Evolutionary conservation across 352 stramenopile species (phyloP), one percentile per base, ranked within the genome.

Genomic region (Elongisporangium anandrum): DNA sequence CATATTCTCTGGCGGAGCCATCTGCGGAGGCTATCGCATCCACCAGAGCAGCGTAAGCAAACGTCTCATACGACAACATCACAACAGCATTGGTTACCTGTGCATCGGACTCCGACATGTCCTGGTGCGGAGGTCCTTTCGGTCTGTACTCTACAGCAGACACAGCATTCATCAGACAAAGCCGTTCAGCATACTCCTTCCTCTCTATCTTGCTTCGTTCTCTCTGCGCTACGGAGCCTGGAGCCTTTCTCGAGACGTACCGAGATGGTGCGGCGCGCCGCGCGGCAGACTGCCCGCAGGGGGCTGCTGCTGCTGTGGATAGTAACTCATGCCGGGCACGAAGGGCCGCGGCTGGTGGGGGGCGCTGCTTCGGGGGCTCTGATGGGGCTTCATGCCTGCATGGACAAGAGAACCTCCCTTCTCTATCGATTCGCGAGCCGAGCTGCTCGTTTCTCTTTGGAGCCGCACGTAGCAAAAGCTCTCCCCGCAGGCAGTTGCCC

Each of bases 321-420:
- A 51, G 55, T 45, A 45, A 17, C 34, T 45, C 34, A 45, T 45
- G 34, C 34, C 34, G 34, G 34, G 34, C 34, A 45, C 12, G 50
- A 26, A n/a, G 34, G n/a, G 26, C n/a, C 39, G 50, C 12, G 29
- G 34, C 2, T 52, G 39, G 17, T 55, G 57, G 21, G 53, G 41
- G n/a, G 61, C 64, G 59, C 55, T 63, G 66, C 55, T 80, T 54
- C 55, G 49, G 56, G 34, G 59, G 54, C 24, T 60, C 41, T 83
- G 71, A 41, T 82, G 74, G 53, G 72, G 60, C 68, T 84, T 87
- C 77, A 78, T 81, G 63, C 39, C 79, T 73, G 65, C 75, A 82
- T 85, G 60, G 52, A 85, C 63, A 52, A 57, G 13, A 5, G 45
- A 56, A 38, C 34, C 53, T 34, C 23, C 5, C 9, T 20, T 41